Conservation (phyloP, 2,329 filamentous ascomycete species). For the Sporothrix euskadiensis region DNA sequence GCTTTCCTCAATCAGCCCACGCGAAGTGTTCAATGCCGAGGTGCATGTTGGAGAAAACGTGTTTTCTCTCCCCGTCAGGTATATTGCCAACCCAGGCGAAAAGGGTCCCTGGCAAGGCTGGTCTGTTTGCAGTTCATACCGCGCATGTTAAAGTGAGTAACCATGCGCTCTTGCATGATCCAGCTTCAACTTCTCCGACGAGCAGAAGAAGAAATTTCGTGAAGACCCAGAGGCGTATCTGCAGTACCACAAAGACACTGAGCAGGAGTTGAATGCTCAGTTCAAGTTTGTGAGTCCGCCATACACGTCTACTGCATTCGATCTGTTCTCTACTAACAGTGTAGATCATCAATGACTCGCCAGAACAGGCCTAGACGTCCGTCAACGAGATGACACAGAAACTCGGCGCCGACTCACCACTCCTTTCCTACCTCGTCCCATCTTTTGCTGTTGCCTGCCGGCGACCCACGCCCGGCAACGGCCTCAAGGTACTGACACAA, state of each 20-base stretch:
- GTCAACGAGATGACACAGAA: background rate
- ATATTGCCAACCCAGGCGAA: no score
- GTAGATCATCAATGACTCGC: conserved; percentile 4
- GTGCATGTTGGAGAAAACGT: no score
- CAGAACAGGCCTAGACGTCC: background rate
- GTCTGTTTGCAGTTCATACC: no score
- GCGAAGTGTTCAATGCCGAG: no score
- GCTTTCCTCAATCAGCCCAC: no score
- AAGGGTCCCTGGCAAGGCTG: no score
- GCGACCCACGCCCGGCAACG: conserved; percentile 46
- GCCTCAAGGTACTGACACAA: conserved; percentile 44
- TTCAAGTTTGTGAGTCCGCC: background rate
- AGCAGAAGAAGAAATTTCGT: conserved; percentile 16
- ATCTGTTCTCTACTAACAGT: background rate
- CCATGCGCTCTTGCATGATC: background rate
- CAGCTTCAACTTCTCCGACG: conserved; percentile 11
- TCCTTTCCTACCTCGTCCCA: conserved; percentile 47
- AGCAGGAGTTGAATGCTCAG: conserved; percentile 7
- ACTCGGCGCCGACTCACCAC: conserved; percentile 40
- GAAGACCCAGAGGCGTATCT: conserved; percentile 13
- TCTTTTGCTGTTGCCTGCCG: conserved; percentile 47
- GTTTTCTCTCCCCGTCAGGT: no score
- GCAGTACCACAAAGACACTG: conserved; percentile 15
- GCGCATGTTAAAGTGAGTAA: no score
- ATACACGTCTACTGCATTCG: background rate